A percentile compares a stretch with the other conserved stretches of the same genome.
These are phyloP conservation scores for Pichia deserticola DNA, from an alignment of 805 yeast genomes.

Conservation along the genomic window DNA sequence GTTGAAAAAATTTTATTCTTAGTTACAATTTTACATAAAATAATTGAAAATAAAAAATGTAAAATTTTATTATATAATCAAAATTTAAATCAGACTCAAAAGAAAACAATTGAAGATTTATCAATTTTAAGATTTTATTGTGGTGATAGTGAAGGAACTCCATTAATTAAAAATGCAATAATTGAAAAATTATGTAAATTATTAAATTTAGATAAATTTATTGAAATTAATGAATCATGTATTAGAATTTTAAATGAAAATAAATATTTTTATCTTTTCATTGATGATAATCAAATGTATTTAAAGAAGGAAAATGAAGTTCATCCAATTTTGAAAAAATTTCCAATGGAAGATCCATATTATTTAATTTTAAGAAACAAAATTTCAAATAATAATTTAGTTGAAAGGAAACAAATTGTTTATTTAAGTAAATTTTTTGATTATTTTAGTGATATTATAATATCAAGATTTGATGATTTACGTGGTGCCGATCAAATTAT, in stretches of 20 bases:
- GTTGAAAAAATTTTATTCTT: slow-evolving; percentile 1
- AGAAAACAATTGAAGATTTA: slow-evolving; percentile 6
- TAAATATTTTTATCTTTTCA: neutral
- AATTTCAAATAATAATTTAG: no score
- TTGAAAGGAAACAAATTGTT: neutral
- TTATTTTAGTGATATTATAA: neutral
- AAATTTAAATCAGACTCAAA: neutral
- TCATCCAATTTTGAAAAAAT: neutral
- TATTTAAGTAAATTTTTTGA: neutral
- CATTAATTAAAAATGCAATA: slow-evolving; percentile 3
- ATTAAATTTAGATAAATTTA: neutral
- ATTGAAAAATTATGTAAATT: slow-evolving; percentile 5
- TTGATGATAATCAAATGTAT: slow-evolving; percentile 2
- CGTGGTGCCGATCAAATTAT: slow-evolving; percentile 6
- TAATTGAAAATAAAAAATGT: neutral
- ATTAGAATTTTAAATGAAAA: neutral
- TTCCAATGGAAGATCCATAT: neutral
- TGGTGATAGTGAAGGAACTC: slow-evolving; percentile 7
- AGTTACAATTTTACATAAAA: slow-evolving; percentile 1
- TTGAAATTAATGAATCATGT: slow-evolving; percentile 6
- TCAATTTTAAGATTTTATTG: slow-evolving; percentile 9
- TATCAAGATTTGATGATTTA: slow-evolving; percentile 5
- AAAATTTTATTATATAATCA: neutral
- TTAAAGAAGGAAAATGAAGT: slow-evolving; percentile 1
- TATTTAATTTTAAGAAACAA: neutral